These are phyloP conservation scores for Graphilbum ipis-grandicollis DNA, from an alignment of 2,329 filamentous ascomycete species.

Conservation along the genomic window DNA sequence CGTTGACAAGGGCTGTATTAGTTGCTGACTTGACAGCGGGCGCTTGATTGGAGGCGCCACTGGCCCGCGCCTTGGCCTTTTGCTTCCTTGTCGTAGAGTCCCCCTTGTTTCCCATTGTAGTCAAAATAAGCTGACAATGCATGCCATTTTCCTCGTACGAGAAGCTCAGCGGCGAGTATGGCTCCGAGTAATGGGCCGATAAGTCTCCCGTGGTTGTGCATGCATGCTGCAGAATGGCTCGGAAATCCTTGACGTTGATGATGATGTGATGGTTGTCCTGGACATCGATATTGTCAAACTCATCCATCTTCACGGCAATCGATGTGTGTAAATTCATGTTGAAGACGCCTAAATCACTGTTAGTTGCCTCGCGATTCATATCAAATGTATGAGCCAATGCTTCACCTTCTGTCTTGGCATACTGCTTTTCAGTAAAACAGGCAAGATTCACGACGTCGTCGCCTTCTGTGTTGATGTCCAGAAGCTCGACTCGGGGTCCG, in stretches of 20 bases:
- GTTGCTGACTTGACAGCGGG: neutral
- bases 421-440: constrained; percentile 60
- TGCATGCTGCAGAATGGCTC: constrained; percentile 61
- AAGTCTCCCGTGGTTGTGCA: constrained; percentile 50
- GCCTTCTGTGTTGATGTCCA: constrained; percentile 60
- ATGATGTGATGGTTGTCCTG: constrained; percentile 63
- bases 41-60: neutral
- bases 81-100: constrained; percentile 17
- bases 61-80: neutral
- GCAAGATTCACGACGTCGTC: constrained; percentile 60
- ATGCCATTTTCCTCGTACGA: constrained; percentile 53
- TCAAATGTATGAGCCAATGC: neutral
- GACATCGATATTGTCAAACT: constrained; percentile 59
- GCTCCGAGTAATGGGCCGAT: constrained; percentile 51
- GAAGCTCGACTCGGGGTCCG: constrained; percentile 61
- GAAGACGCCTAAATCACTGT: constrained; percentile 34
- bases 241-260: constrained; percentile 70
- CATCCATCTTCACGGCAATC: constrained; percentile 57
- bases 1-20: neutral
- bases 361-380: neutral
- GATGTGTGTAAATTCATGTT: constrained; percentile 70
- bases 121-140: constrained; percentile 60
- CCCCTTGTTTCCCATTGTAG: constrained; percentile 56
- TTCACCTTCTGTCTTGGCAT: constrained; percentile 46
- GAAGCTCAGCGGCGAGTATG: constrained; percentile 55